A percentile compares a stretch with the other conserved stretches of the same genome.
Evolutionary conservation across 345 rosid genomes (phyloP).

Genomic region (Xanthoceras sorbifolium): DNA sequence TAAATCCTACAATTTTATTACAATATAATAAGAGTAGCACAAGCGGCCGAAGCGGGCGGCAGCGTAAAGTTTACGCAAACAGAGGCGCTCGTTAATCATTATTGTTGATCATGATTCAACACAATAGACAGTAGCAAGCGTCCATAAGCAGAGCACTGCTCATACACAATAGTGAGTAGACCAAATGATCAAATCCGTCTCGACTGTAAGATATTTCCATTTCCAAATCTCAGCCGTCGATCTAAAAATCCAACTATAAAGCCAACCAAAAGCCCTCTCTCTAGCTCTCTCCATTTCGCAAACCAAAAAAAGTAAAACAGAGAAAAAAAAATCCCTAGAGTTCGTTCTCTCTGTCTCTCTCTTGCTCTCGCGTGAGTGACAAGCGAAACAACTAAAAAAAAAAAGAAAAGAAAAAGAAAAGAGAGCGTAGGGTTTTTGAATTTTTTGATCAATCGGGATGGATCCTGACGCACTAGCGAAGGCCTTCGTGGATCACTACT

Average conservation of each 20-base stretch:
- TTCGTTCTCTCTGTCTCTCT: not conserved
- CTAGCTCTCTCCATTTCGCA: not conserved
- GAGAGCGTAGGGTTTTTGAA: not conserved
- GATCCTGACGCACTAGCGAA: slow-evolving; percentile 81
- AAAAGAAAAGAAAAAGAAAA: too few species aligned
- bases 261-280: not conserved
- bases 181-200: not conserved
- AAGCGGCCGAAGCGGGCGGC: too few species aligned
- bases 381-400: slow-evolving; percentile 14
- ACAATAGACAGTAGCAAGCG: too few species aligned
- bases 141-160: not conserved
- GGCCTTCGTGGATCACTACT: slow-evolving; percentile 95
- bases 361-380: slow-evolving; percentile 24
- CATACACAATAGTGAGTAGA: not conserved
- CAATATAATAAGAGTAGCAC: too few species aligned
- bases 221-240: slow-evolving; percentile 20
- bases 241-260: not conserved
- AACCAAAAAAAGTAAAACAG: too few species aligned
- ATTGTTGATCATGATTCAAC: not conserved
- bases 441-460: slow-evolving; percentile 38
- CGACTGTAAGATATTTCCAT: not conserved
- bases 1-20: too few species aligned
- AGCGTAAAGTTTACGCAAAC: not conserved
- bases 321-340: not conserved
- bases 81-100: not conserved